These are phyloP conservation scores for Penicillium alfredii DNA, from an alignment of 495 filamentous ascomycete species.

Conservation along the genomic window DNA sequence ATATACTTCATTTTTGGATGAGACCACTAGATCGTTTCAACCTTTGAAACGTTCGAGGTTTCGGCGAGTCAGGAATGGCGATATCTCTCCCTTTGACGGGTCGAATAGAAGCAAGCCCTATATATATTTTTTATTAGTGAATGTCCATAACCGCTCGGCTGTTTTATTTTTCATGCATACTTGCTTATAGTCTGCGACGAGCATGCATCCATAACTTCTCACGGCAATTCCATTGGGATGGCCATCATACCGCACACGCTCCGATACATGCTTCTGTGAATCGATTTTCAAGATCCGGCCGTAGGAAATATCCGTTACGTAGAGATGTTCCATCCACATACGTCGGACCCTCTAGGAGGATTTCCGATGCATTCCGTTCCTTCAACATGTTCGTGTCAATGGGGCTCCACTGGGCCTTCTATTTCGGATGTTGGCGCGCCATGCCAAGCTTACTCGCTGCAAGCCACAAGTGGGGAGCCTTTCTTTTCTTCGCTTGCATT, in stretches of 20 bases:
- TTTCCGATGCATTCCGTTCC: conserved; percentile 16
- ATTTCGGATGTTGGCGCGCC: conserved; percentile 50
- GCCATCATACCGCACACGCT: conserved; percentile 20
- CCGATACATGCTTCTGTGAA: conserved; percentile 8
- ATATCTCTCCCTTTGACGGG: conserved; percentile 3
- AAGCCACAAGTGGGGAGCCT: conserved; percentile 19
- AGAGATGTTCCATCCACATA: conserved; percentile 11
- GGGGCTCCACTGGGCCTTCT: conserved; percentile 54
- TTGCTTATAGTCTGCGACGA: conserved; percentile 27
- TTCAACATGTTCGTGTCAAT: conserved; percentile 24
- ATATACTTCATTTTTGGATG: conserved; percentile 19
- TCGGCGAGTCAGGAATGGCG: conserved; percentile 13
- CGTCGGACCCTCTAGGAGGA: conserved; percentile 23
- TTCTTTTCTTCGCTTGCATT: conserved; percentile 20
- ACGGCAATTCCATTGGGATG: conserved; percentile 25
- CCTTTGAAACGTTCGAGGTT: conserved; percentile 30
- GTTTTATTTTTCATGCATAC: conserved; percentile 1
- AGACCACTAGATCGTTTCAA: conserved; percentile 24
- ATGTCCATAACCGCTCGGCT: no score
- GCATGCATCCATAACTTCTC: conserved; percentile 14
- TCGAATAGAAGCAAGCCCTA: conserved; percentile 21
- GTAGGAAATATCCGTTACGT: conserved; percentile 23
- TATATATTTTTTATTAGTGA: conserved; percentile 1
- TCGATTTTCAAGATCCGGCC: conserved; percentile 26
- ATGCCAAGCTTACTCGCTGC: conserved; percentile 37